phyloP scores from a whole-genome alignment of 139 green algal genomes.

The Picochlorum sp. region DNA sequence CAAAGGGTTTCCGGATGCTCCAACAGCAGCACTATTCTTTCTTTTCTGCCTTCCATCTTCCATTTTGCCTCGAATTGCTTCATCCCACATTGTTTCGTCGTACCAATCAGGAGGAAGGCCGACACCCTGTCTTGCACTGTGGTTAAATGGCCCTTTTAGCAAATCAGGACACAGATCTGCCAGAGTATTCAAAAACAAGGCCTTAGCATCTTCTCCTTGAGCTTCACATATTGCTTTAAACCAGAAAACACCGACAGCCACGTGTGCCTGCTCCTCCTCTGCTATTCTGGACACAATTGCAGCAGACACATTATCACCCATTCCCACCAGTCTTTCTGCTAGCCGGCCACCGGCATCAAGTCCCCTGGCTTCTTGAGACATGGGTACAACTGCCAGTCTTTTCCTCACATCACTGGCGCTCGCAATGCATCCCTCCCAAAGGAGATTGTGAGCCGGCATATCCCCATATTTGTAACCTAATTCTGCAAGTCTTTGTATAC shows the following conservation, averaged over 20 bases:
- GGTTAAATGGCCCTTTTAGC: constrained; percentile 31
- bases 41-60: neutral
- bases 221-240: constrained; percentile 46
- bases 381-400: constrained; percentile 68
- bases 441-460: constrained; percentile 65
- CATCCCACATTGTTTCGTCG: neutral
- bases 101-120: constrained; percentile 26
- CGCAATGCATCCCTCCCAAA: constrained; percentile 51
- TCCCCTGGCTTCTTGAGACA: constrained; percentile 41
- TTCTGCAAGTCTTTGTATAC: constrained; percentile 55
- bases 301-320: constrained; percentile 49
- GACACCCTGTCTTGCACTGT: constrained; percentile 20
- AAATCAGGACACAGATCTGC: constrained; percentile 37
- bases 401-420: constrained; percentile 17
- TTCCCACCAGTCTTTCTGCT: constrained; percentile 38
- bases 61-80: neutral
- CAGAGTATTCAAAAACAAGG: constrained; percentile 27
- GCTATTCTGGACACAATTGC: constrained; percentile 55
- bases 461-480: constrained; percentile 55
- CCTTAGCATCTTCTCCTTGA: constrained; percentile 11
- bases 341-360: constrained; percentile 39
- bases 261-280: constrained; percentile 64
- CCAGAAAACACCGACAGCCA: constrained; percentile 60
- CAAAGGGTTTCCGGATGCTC: neutral
- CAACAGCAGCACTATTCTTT: neutral